Evolutionary conservation across 2,329 filamentous ascomycete genomes (phyloP), one percentile per base, ranked within the genome.

Genomic region (Paraconiothyrium sp.): DNA sequence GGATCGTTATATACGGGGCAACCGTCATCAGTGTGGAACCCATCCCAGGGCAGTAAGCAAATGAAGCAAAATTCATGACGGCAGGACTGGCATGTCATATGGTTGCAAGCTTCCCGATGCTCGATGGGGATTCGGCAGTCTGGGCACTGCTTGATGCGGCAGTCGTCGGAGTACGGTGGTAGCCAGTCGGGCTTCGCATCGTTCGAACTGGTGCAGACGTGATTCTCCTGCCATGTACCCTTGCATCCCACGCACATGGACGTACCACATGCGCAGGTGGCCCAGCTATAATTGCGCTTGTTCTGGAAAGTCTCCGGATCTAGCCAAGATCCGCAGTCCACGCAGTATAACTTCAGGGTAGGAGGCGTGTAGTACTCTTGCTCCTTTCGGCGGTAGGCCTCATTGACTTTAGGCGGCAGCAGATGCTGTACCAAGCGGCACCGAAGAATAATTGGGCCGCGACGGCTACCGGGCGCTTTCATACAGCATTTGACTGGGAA

Each of bases 91-190:
- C 44, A 57, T 7, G 54, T 49, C 20, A 57, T 39, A 30, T 57
- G 54, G 20, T 57, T 57, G 44, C 54, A 57, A 7, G 30, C 44
- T 5, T 0, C 30, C 27, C 2, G 1, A 10, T 27, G 54, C 32
- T 57, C 30, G 44, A 57, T 47, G 4, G 2, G 50, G 4, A 30
- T 34, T 6, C 22, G 24, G 16, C 54, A 57, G 3, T 20, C 10
- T 2, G 54, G 54, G 13, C 54, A 57, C 34, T 49, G 20, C 30
- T 57, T 57, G 54, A 57, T 49, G n/a, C 54, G 54, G 24, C 54
- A 57, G 9, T 49, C 20, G 2, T 5, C n/a, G 3, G 43, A 37
- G 14, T 57, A 57, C n/a, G 37, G 16, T 9, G 43, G 43, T 4
- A 57, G 3, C 54, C 54, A 57, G 4, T 49, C 43, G 4, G 54